These are phyloP conservation scores for Circinella minor DNA, from an alignment of 371 early-diverging fungal species.

Conservation along the genomic window DNA sequence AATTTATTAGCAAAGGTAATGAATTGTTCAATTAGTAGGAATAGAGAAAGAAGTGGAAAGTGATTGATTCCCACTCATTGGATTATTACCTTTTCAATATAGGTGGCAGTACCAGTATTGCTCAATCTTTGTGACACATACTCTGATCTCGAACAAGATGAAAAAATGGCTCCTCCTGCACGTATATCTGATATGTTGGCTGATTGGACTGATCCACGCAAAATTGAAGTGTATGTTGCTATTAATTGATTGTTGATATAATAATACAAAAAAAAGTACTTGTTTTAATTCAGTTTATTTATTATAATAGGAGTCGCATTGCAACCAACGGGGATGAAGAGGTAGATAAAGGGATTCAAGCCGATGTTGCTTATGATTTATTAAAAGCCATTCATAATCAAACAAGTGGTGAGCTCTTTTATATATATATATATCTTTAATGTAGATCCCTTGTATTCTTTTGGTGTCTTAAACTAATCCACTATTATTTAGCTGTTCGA, in stretches of 20 bases:
- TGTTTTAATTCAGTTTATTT: neutral
- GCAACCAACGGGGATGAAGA: constrained; percentile 16
- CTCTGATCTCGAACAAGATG: constrained; percentile 40
- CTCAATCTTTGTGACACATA: constrained; percentile 40
- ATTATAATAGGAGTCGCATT: constrained; percentile 14
- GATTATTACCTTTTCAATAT: neutral
- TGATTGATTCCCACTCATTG: too few species aligned
- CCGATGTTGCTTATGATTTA: constrained; percentile 43
- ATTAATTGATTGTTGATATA: neutral
- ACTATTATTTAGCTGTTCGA: constrained; percentile 13
- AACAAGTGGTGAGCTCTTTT: constrained; percentile 16
- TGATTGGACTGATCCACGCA: constrained; percentile 65
- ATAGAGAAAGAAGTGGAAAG: constrained; percentile 19
- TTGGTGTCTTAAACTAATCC: neutral
- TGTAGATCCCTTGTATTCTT: neutral
- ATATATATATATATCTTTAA: neutral
- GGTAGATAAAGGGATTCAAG: constrained; percentile 40
- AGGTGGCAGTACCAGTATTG: constrained; percentile 41
- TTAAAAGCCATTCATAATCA: constrained; percentile 36
- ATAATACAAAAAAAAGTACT: neutral
- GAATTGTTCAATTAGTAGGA: too few species aligned
- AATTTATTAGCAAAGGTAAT: constrained; percentile 31
- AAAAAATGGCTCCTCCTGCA: constrained; percentile 54
- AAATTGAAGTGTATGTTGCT: constrained; percentile 39
- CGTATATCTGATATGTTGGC: constrained; percentile 62